A percentile compares a stretch with the other conserved stretches of the same genome.
Conservation (phyloP, 2,329 filamentous ascomycete species). For the Colletotrichum tropicale region DNA sequence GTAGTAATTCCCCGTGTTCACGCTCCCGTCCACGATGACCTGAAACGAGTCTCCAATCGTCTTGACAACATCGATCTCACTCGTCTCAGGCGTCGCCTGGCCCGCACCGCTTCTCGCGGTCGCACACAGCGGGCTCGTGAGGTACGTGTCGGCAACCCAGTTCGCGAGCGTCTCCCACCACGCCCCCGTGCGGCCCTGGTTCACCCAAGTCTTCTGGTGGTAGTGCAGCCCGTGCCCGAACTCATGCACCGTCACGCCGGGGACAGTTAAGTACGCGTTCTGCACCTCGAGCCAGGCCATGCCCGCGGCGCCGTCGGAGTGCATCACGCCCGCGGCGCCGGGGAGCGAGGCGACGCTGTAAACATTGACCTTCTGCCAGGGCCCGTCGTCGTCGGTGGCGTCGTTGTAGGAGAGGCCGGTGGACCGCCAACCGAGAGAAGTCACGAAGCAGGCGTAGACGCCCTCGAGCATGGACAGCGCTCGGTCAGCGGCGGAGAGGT, state of each 20-base stretch:
- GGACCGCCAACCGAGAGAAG: conserved; percentile 41
- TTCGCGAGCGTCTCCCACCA: conserved; percentile 59
- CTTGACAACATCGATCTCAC: conserved; percentile 45
- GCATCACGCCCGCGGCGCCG: conserved; percentile 47
- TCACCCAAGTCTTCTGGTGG: conserved; percentile 45
- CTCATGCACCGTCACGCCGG: conserved; percentile 50
- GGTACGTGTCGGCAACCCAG: conserved; percentile 52
- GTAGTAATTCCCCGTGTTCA: conserved; percentile 50
- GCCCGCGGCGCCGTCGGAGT: conserved; percentile 41
- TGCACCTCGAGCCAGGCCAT: conserved; percentile 49
- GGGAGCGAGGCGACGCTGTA: conserved; percentile 42
- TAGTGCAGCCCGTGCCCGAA: conserved; percentile 56
- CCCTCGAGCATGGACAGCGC: conserved; percentile 49
- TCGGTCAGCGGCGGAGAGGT: conserved; percentile 21
- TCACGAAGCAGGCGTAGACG: conserved; percentile 45
- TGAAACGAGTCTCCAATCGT: conserved; percentile 47
- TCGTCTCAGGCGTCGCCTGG: conserved; percentile 26
- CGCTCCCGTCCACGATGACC: conserved; percentile 50
- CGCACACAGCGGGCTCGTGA: conserved; percentile 47
- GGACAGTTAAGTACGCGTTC: conserved; percentile 38
- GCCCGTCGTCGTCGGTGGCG: conserved; percentile 33
- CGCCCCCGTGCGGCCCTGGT: conserved; percentile 48
- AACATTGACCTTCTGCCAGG: conserved; percentile 50
- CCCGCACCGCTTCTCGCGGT: conserved; percentile 35
- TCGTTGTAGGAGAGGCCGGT: conserved; percentile 40